These are phyloP conservation scores for Thelonectria olida DNA, from an alignment of 2,329 filamentous ascomycete genomes.

Conservation along the genomic window DNA sequence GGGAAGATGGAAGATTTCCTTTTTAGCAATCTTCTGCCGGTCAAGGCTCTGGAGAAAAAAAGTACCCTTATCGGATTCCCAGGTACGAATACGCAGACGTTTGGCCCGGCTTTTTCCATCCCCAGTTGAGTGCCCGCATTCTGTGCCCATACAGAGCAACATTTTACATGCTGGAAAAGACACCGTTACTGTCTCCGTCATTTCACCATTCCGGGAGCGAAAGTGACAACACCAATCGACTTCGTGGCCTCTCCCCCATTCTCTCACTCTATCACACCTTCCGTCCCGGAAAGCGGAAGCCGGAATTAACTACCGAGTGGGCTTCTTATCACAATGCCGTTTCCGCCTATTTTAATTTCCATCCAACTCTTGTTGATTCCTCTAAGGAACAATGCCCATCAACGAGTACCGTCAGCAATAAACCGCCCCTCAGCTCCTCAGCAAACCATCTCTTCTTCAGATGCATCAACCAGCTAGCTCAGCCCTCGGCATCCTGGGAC, in stretches of 20 bases:
- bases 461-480: neutral
- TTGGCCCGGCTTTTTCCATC: constrained; percentile 35
- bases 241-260: neutral
- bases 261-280: too few species aligned
- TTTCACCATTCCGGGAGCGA: too few species aligned
- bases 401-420: neutral
- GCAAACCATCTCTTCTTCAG: neutral
- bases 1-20: constrained; percentile 7
- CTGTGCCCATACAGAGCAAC: neutral
- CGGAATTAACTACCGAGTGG: constrained; percentile 17
- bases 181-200: constrained; percentile 8
- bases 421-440: neutral
- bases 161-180: constrained; percentile 1
- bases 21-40: constrained; percentile 19
- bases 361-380: neutral
- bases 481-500: neutral
- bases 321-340: neutral
- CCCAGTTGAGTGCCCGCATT: neutral
- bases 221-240: neutral
- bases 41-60: neutral
- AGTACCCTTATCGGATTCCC: constrained; percentile 12
- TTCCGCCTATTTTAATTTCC: constrained; percentile 15
- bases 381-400: neutral
- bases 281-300: constrained; percentile 15
- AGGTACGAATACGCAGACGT: constrained; percentile 37